Percentiles rank a stretch among this genome's conserved stretches.
phyloP scores from a whole-genome alignment of 2,329 filamentous ascomycete species.

The Xylaria sp. region DNA sequence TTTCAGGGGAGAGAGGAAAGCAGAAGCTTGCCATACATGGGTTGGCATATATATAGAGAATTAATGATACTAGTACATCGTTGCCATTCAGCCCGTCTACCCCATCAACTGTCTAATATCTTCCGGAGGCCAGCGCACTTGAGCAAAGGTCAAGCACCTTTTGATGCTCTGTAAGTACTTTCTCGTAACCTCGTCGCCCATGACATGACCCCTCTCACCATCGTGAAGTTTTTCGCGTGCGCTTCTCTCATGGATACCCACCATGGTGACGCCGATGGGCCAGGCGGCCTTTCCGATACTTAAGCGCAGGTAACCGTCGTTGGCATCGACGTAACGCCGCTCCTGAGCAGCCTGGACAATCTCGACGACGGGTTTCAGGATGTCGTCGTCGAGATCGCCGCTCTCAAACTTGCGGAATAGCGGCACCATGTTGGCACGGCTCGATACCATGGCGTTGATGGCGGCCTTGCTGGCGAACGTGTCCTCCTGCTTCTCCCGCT shows the following conservation, averaged over 20 bases:
- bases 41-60: conserved; percentile 26
- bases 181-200: conserved; percentile 94
- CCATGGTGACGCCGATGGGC: conserved; percentile 99
- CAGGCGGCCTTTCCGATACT: conserved; percentile 97
- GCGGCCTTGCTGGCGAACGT: conserved; percentile 85
- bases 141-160: conserved; percentile 93
- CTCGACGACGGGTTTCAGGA: conserved; percentile 86
- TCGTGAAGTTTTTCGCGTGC: conserved; percentile 95
- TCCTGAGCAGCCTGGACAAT: conserved; percentile 93
- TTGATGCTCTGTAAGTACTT: conserved; percentile 99
- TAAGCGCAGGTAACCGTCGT: conserved; percentile 90
- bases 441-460: conserved; percentile 85
- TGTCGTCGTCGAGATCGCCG: conserved; percentile 78
- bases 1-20: not conserved
- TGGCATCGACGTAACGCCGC: conserved; percentile 92
- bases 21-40: conserved; percentile 11
- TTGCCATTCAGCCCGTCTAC: conserved; percentile 50
- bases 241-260: conserved; percentile 97
- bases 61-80: not conserved
- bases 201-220: conserved; percentile 89
- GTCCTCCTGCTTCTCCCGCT: conserved; percentile 53
- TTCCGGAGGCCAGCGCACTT: conserved; percentile 94
- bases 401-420: conserved; percentile 91
- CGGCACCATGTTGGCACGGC: conserved; percentile 86
- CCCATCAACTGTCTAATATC: conserved; percentile 97